Evolutionary conservation across 2,329 filamentous ascomycete species (phyloP), one percentile per base, ranked within the genome.

Genomic region (Phialocephala sp.): DNA sequence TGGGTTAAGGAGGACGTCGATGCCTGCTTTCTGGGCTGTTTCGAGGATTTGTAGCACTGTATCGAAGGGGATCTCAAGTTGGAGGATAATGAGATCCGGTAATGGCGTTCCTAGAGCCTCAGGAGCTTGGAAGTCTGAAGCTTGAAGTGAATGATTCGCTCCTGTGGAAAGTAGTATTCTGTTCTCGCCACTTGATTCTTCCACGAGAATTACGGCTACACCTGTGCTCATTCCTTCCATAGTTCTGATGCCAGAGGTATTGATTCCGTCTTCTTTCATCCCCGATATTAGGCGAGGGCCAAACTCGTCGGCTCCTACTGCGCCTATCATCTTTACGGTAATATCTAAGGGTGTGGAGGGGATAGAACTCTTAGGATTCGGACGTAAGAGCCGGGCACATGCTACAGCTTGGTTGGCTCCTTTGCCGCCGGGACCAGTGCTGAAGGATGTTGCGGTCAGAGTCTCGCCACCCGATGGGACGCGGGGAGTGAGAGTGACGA

Each of bases 401-500:
- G 67, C 64, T 15, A 67, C 66, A 54, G 66, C 68, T 68, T 98
- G 94, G 82, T 98, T 98, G 67, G 94, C 93, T 69, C 94, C 94
- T 81, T 99, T 99, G 64, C 95, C 94, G 73, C 94, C 95, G 36
- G 91, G 89, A 52, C 91, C 93, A 41, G 90, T 92, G 75, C 85
- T 85, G 80, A 97, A 97, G 22, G 87, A 88, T 70, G 83, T 88
- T 57, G 92, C 87, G 2, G 91, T 94, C 60, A 98, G 84, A 2
- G 94, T 98, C 80, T 99, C 94, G 71, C 94, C 95, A 0, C 91
- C 89, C 1, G 85, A 81, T 1, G 95, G 94, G 69, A 97, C 88
- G 69, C 94, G 92, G 5, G 92, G 84, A 39, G 95, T 95, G 73
- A 92, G 89, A 47, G 93, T 94, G 69, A 97, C 92, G 69, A 98